These are phyloP conservation scores for Cicer pinnatifidum DNA, from an alignment of 306 rosid species.

Conservation along the genomic window DNA sequence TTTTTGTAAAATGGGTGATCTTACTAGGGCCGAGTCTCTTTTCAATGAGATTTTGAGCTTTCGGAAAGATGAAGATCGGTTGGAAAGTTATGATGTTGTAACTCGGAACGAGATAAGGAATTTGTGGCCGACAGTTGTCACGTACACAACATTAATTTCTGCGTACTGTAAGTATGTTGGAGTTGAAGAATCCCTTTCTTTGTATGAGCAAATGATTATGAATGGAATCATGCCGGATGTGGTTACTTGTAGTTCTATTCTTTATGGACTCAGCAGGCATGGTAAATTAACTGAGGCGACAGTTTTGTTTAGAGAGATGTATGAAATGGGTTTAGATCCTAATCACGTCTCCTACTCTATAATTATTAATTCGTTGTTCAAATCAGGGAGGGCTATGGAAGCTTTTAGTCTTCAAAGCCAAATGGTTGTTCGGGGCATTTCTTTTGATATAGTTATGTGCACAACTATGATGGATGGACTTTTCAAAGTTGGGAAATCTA, in stretches of 20 bases:
- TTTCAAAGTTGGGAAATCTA: slow-evolving; percentile 64
- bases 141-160: slow-evolving; percentile 65
- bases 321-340: slow-evolving; percentile 68
- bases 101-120: slow-evolving; percentile 26
- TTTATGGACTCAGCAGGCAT: slow-evolving; percentile 76
- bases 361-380: slow-evolving; percentile 62
- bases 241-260: slow-evolving; percentile 67
- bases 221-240: slow-evolving; percentile 73
- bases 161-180: slow-evolving; percentile 59
- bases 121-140: slow-evolving; percentile 64
- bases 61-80: slow-evolving; percentile 39
- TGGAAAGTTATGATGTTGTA: slow-evolving; percentile 37
- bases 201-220: slow-evolving; percentile 76
- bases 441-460: slow-evolving; percentile 68
- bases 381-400: slow-evolving; percentile 64
- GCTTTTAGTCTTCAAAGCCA: slow-evolving; percentile 70
- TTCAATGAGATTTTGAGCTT: slow-evolving; percentile 53
- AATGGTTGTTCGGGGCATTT: slow-evolving; percentile 75
- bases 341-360: slow-evolving; percentile 77
- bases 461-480: slow-evolving; percentile 81
- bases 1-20: slow-evolving; percentile 61
- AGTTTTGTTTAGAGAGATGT: slow-evolving; percentile 73
- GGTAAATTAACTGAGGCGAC: slow-evolving; percentile 73
- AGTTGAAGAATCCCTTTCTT: slow-evolving; percentile 65
- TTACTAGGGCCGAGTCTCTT: slow-evolving; percentile 57